Evolutionary conservation across 179 eudicot species (phyloP).

Genomic region (Drosera spatulata): DNA sequence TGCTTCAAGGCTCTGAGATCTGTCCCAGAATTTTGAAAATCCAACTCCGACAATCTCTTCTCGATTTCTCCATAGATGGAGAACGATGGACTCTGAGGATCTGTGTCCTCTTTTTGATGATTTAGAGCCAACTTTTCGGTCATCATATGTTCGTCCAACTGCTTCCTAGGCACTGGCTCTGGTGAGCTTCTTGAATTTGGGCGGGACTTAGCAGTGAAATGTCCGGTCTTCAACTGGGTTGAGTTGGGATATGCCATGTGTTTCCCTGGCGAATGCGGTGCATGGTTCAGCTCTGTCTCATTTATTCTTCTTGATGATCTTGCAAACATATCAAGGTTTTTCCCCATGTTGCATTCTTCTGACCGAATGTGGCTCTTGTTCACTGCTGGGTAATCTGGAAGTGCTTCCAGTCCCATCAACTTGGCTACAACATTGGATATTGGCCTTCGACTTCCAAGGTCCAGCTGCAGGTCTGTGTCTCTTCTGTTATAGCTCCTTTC

Average conservation of each 20-base stretch:
- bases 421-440: slow-evolving; percentile 28
- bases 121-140: too few species aligned
- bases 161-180: slow-evolving; percentile 3
- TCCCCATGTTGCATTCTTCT: slow-evolving; percentile 4
- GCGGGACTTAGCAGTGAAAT: slow-evolving; percentile 6
- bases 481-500: slow-evolving; percentile 2
- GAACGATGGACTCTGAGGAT: too few species aligned
- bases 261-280: slow-evolving; percentile 15
- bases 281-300: slow-evolving; percentile 13
- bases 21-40: slow-evolving; percentile 7
- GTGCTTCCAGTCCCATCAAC: slow-evolving; percentile 31
- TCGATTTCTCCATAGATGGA: too few species aligned
- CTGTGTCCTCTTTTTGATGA: too few species aligned
- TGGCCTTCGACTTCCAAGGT: slow-evolving; percentile 24
- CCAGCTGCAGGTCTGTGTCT: slow-evolving; percentile 4
- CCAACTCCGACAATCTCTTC: too few species aligned
- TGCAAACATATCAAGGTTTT: slow-evolving; percentile 11
- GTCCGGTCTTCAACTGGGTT: slow-evolving; percentile 5
- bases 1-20: background rate
- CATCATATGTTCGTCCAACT: background rate
- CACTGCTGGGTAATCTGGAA: slow-evolving; percentile 14
- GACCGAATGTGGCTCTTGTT: slow-evolving; percentile 1
- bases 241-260: slow-evolving; percentile 11
- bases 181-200: background rate
- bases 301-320: slow-evolving; percentile 24